Evolutionary conservation across 1,284 basidiomycete genomes (phyloP), one percentile per base, ranked within the genome.

Genomic region (Fistulina hepatica): DNA sequence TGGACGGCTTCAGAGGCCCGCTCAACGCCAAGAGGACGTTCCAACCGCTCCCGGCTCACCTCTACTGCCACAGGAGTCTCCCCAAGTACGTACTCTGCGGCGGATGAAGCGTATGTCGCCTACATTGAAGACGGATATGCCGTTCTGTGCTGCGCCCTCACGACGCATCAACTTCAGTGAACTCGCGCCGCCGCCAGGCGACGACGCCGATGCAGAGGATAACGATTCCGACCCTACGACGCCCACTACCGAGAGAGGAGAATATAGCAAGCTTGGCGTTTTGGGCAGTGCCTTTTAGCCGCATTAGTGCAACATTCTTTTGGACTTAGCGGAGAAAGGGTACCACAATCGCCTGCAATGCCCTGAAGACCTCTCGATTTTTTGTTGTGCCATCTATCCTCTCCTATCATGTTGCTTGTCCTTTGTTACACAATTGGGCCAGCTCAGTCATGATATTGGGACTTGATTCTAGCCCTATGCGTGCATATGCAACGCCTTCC

Each of bases 271-370:
- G 47, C 38, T 40, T 49, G 37, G 49, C 50, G 32, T 24, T 36
- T 45, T 78, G 28, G 75, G 63, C 7, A 76, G 74, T 48, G 76
- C 76, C 13, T 77, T 80, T 55, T 71, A 78, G 51, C 52, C 78
- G 55, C 57, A 60, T 36, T 77, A 53, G 59, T 36, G 32, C 13
- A 30, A 25, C 31, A 41, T n/a, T n/a, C n/a, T n/a, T n/a, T n/a
- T n/a, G n/a, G n/a, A n/a, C n/a, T n/a, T n/a, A n/a, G n/a, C n/a
- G n/a, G n/a, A n/a, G n/a, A n/a, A n/a, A n/a, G n/a, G n/a, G n/a
- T n/a, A n/a, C n/a, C n/a, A n/a, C n/a, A n/a, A n/a, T n/a, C n/a
- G n/a, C n/a, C n/a, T n/a, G n/a, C n/a, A n/a, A n/a, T n/a, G n/a
- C n/a, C n/a, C n/a, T n/a, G n/a, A n/a, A n/a, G n/a, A n/a, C n/a